Base-by-base conservation (phyloP, 2,329 filamentous ascomycete species). In the Clarireedia paspali region DNA sequence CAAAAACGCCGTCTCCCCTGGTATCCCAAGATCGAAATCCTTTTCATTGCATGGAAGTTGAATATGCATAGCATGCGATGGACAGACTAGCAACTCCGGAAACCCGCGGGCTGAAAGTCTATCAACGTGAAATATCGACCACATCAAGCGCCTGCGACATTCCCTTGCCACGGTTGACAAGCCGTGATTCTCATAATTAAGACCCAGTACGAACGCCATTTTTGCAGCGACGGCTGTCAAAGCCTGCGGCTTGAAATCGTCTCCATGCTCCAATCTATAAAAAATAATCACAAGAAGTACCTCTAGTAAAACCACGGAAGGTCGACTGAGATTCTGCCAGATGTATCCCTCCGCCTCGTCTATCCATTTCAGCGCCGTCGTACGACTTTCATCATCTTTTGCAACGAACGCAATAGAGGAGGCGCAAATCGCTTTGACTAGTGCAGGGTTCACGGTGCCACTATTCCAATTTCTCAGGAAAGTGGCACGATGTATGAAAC, bases 1-100 rank as follows among this genome's bases (percentile, higher is more conserved):
- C 14, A 55, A 50, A 24, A 46, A 38, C 10, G 52, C 52, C n/a
- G 46, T 55, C 46, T 55, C 52, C n/a, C 52, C 52, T 15, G 52
- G 52, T 50, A 55, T 55, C 20, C 45, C 52, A 42, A 55, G 46
- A 50, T 55, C 52, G n/a, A 55, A 55, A 26, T 55, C 52, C 20
- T 55, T 55, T 20, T 55, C 52, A 44, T 46, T 55, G 34, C 52
- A 55, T 14, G 52, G 52, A 17, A 55, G 34, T 24, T 55, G 52
- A 44, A 55, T 55, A 44, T 55, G 52, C 46, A 55, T 49, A 17
- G 52, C 49, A 42, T 55, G 52, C 3, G 52, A 55, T 34, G 52
- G 46, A 50, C 52, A 55, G 10, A 55, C 52, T 36, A 55, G 27
- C 17, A 55, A 50, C 34, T 55, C 52, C 17, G 52, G 52, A 20